These are phyloP conservation scores for Tetrastigma voinierianum DNA, from an alignment of 164 flowering plant genomes.

Conservation along the genomic window DNA sequence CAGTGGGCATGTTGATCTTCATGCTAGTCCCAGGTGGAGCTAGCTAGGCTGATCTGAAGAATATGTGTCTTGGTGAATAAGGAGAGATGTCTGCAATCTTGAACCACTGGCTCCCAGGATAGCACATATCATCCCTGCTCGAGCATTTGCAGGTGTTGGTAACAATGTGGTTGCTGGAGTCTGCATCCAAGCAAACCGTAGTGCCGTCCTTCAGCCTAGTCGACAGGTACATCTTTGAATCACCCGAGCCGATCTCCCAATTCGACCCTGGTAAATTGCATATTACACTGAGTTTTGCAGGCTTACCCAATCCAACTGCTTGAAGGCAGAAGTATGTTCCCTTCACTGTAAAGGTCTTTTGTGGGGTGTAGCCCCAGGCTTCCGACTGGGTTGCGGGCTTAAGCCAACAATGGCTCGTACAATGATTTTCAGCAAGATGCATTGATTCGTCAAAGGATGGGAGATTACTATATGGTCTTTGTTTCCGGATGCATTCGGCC, in stretches of 20 bases:
- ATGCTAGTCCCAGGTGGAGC: no score
- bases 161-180: conserved; percentile 38
- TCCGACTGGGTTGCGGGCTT: conserved; percentile 56
- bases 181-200: conserved; percentile 66
- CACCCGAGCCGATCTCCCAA: conserved; percentile 65
- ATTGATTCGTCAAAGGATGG: conserved; percentile 72
- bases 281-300: conserved; percentile 42
- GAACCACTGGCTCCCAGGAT: conserved; percentile 87
- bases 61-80: neutral
- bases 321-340: conserved; percentile 64
- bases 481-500: conserved; percentile 54
- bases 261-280: conserved; percentile 39
- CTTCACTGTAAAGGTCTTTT: conserved; percentile 24
- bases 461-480: conserved; percentile 42
- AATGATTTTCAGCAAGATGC: conserved; percentile 37
- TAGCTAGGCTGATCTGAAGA: neutral
- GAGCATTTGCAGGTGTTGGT: conserved; percentile 62
- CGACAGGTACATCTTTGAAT: conserved; percentile 67
- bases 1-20: no score
- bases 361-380: conserved; percentile 52
- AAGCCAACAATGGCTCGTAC: conserved; percentile 36
- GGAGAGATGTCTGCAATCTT: conserved; percentile 54
- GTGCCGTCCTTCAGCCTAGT: conserved; percentile 30
- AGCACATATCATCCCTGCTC: conserved; percentile 42
- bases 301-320: conserved; percentile 38